Evolutionary conservation across 352 stramenopile genomes (phyloP).

Genomic region (Globisporangium viniferum): DNA sequence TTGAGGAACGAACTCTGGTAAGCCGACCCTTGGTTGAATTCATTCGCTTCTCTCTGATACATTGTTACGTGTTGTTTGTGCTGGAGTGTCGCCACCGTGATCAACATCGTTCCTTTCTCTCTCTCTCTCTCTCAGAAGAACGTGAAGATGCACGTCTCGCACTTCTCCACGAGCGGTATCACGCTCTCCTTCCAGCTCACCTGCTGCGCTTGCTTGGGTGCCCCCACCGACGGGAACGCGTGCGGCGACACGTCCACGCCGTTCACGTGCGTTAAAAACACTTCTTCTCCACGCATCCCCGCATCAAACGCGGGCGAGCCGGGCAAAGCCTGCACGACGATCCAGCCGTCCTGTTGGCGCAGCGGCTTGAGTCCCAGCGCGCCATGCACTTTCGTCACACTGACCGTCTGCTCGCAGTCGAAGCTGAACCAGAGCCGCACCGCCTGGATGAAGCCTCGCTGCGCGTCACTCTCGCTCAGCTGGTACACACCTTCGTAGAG

Average conservation of each 20-base stretch:
- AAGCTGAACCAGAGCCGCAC: slow-evolving; percentile 82
- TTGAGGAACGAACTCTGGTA: too few species aligned
- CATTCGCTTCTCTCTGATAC: too few species aligned
- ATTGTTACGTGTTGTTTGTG: too few species aligned
- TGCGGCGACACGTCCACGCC: slow-evolving; percentile 72
- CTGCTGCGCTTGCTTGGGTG: slow-evolving; percentile 21
- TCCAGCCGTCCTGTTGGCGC: slow-evolving; percentile 73
- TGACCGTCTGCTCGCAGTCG: slow-evolving; percentile 74
- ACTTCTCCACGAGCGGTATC: slow-evolving; percentile 68
- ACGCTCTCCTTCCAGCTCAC: slow-evolving; percentile 77
- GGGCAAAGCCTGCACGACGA: slow-evolving; percentile 67
- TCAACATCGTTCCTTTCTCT: neutral
- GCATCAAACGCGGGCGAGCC: slow-evolving; percentile 66
- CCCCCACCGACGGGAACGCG: slow-evolving; percentile 56
- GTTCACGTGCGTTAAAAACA: slow-evolving; percentile 82
- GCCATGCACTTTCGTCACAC: slow-evolving; percentile 72
- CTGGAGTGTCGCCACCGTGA: neutral
- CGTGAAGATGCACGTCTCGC: slow-evolving; percentile 76
- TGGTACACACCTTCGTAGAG: slow-evolving; percentile 68
- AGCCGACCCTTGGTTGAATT: too few species aligned
- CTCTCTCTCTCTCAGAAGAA: slow-evolving; percentile 43
- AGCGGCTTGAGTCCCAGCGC: slow-evolving; percentile 65
- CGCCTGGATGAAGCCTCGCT: slow-evolving; percentile 60
- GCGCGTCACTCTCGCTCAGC: slow-evolving; percentile 41
- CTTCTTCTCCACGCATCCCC: slow-evolving; percentile 67